Evolutionary conservation across 2,329 filamentous ascomycete species (phyloP).

Genomic region (Fusarium buharicum): DNA sequence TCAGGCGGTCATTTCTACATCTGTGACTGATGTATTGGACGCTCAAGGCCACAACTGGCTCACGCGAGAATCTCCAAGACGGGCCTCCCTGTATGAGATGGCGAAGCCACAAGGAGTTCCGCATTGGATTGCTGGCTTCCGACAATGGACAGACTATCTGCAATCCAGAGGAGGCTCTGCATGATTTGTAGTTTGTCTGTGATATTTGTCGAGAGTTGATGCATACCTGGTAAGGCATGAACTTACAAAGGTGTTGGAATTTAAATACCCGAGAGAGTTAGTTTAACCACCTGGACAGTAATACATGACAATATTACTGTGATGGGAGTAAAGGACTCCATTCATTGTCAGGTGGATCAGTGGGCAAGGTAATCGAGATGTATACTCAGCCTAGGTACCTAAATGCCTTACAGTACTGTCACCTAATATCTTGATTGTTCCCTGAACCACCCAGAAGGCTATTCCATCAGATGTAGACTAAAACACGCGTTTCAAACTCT

Average conservation of each 20-base stretch:
- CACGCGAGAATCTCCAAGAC: constrained; percentile 34
- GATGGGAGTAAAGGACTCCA: too few relatives aligned
- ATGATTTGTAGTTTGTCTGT: constrained; percentile 11
- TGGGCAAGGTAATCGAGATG: too few relatives aligned
- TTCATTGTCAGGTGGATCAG: not conserved
- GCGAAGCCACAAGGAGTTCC: constrained; percentile 37
- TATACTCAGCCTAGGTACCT: too few relatives aligned
- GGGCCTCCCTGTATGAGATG: constrained; percentile 30
- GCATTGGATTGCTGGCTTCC: constrained; percentile 37
- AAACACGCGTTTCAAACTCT: constrained; percentile 25
- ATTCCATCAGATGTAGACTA: constrained; percentile 11
- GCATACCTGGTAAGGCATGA: constrained; percentile 4
- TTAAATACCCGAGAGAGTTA: constrained; percentile 31
- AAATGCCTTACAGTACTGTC: too few relatives aligned
- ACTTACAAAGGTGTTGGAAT: constrained; percentile 8
- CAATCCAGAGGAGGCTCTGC: constrained; percentile 18
- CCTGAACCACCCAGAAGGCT: too few relatives aligned
- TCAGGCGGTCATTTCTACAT: constrained; percentile 33
- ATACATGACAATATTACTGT: not conserved
- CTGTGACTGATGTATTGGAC: constrained; percentile 35
- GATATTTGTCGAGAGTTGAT: constrained; percentile 2
- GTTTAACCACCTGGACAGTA: not conserved
- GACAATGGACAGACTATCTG: constrained; percentile 35
- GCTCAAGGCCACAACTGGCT: constrained; percentile 38
- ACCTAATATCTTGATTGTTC: too few relatives aligned